Base-by-base conservation (phyloP, 331 rosid species). In the Dryas integrifolia region DNA sequence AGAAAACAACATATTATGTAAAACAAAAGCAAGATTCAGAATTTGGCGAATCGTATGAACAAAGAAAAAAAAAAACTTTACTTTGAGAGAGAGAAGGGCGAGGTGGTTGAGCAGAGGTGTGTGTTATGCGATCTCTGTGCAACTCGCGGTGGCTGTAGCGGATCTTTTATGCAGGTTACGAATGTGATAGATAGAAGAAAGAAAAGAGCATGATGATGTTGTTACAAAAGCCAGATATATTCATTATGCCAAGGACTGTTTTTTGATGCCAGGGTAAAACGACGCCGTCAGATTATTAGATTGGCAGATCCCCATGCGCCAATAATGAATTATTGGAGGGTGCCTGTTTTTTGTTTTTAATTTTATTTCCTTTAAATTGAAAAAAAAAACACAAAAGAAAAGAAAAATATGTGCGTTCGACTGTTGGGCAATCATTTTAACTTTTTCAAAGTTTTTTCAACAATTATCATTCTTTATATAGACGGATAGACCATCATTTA, bases 51-150 rank as follows among this genome's bases (percentile, higher is more conserved):
- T 70, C 15, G 46, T 3, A 72, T 15, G 35, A 26, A 30, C 30
- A 15, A 38, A 24, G 6, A 47, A 15, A 38, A 24, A 10, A 2
- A 9, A 8, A 72, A 72, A 46, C 76, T 46, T 58, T 58, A 70
- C 56, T 70, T 41, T 5, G 43, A 40, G 74, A 35, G 7, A 47
- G 30, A 51, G 4, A 2, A 4, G 51, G n/a, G 11, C 26, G 11
- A 9, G 4, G 63, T 18, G 18, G 72, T n/a, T 26, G 15, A 14
- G 57, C 43, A 48, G 30, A n/a, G 45, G 26, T 35, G 0, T 46
- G 39, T 9, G 49, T 12, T 6, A 35, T 41, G 40, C 30, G 49
- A 72, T 58, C 76, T 72, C 76, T 5, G 14, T 30, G 76, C 48
- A 72, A 47, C 67, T 72, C 0, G 47, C 8, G 7, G 21, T 72